phyloP scores from a whole-genome alignment of 1,284 basidiomycete genomes.

The Exobasidium rhododendri region DNA sequence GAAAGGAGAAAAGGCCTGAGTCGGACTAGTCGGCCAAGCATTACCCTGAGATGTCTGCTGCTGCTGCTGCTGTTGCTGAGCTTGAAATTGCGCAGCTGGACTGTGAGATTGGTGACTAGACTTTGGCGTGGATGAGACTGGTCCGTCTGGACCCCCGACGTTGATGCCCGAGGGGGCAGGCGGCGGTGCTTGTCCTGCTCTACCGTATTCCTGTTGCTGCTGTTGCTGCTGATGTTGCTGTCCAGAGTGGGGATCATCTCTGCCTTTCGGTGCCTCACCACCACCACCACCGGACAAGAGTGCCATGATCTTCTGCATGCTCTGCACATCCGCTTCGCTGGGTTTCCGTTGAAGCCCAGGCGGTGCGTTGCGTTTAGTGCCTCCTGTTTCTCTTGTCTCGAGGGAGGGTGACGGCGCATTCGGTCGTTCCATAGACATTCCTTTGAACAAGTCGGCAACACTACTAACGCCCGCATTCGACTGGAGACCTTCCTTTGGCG shows the following conservation, averaged over 20 bases:
- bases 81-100: neutral
- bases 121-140: neutral
- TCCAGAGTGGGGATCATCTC: too few relatives aligned
- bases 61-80: neutral
- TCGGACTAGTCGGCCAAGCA: neutral
- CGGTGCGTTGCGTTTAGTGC: neutral
- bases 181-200: neutral
- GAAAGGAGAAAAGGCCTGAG: neutral
- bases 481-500: neutral
- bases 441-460: conserved; percentile 16
- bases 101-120: neutral
- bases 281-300: conserved; percentile 36
- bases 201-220: conserved; percentile 1
- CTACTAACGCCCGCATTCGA: neutral
- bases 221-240: conserved; percentile 4
- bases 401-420: conserved; percentile 4
- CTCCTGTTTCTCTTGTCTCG: conserved; percentile 11
- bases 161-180: neutral
- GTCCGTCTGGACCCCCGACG: neutral
- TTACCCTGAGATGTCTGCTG: too few relatives aligned
- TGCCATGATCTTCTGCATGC: conserved; percentile 55
- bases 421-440: conserved; percentile 4
- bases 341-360: conserved; percentile 22
- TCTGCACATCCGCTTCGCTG: conserved; percentile 44
- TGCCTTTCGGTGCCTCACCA: conserved; percentile 14